A percentile compares a stretch with the other conserved stretches of the same genome.
phyloP scores from a whole-genome alignment of 2,329 filamentous ascomycete species.

The Hawksworthiomyces lignivorus region DNA sequence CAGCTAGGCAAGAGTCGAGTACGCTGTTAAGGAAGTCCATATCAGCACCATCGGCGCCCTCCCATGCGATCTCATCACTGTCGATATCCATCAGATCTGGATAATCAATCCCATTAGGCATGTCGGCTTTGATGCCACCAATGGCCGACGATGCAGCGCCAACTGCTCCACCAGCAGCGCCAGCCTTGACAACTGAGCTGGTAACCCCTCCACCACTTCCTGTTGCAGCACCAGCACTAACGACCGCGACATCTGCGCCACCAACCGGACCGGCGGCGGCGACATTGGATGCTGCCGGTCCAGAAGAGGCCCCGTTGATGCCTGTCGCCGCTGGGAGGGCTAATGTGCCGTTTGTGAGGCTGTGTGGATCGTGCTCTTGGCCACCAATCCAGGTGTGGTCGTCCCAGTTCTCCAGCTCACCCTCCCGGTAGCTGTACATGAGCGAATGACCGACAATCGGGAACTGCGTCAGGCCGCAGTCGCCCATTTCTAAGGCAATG shows the following conservation, averaged over 20 bases:
- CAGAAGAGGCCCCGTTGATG: conserved; percentile 7
- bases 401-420: conserved; percentile 61
- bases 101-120: conserved; percentile 40
- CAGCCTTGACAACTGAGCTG: conserved; percentile 5
- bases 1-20: conserved; percentile 48
- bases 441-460: conserved; percentile 66
- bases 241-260: not conserved
- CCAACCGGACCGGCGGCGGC: not conserved
- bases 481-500: conserved; percentile 66
- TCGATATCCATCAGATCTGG: conserved; percentile 54
- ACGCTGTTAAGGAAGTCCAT: conserved; percentile 46
- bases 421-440: conserved; percentile 63
- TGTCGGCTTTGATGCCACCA: conserved; percentile 14
- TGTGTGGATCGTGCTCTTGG: conserved; percentile 11
- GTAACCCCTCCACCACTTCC: not conserved
- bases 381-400: conserved; percentile 49
- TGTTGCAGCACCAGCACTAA: not conserved
- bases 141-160: conserved; percentile 20
- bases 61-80: conserved; percentile 50
- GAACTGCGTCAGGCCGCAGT: conserved; percentile 69
- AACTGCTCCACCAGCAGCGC: not conserved
- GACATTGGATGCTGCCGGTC: not conserved
- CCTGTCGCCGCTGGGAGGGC: not conserved
- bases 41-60: conserved; percentile 48
- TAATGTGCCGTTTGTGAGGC: not conserved